Base-by-base conservation (phyloP, 805 yeast genomes). In the Candida cerambycidarum region DNA sequence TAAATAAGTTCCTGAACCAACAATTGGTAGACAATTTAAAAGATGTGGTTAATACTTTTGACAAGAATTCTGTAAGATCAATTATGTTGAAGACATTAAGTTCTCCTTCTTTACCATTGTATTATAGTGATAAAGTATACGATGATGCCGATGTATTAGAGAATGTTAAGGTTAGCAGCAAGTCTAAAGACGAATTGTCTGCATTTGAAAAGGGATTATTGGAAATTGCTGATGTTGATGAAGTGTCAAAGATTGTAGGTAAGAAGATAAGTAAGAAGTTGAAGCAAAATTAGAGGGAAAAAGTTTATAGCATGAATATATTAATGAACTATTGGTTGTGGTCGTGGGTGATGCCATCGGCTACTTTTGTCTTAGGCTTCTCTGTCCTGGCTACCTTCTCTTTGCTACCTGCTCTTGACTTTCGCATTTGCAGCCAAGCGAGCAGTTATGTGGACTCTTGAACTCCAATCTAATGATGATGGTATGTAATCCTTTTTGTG, bases 21-120 rank as follows among this genome's bases (percentile, higher is more conserved):
- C 62, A 73, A 16, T 61, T 89, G 45, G 71, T 74, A 8, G 82
- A 77, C 36, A 89, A 89, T 62, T 64, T 83, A 35, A 65, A 72
- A 19, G 73, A 76, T 32, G 79, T 87, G 11, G 62, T 79, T 28
- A 61, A 67, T 18, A 63, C 69, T 40, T 74, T 89, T 48, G 56
- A 67, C 15, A 54, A 57, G 17, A 66, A 65, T 28, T 63, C 63
- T 31, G 74, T 79, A 58, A 84, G 80, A 64, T 77, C 78, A 29
- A 67, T 83, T 25, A 79, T 76, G 56, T 60, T 86, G 47, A 89
- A 89, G 68, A 74, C 92, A 10, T 67, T 72, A 44, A 62, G 65
- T 32, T 87, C 96, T 15, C 96, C 97, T 15, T 78, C 90, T 7
- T 70, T 93, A 54, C 98, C 99, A 34, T 71, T 93, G 46, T 93